phyloP scores from a whole-genome alignment of 2,329 filamentous ascomycete species.

The Monosporascus ibericus region DNA sequence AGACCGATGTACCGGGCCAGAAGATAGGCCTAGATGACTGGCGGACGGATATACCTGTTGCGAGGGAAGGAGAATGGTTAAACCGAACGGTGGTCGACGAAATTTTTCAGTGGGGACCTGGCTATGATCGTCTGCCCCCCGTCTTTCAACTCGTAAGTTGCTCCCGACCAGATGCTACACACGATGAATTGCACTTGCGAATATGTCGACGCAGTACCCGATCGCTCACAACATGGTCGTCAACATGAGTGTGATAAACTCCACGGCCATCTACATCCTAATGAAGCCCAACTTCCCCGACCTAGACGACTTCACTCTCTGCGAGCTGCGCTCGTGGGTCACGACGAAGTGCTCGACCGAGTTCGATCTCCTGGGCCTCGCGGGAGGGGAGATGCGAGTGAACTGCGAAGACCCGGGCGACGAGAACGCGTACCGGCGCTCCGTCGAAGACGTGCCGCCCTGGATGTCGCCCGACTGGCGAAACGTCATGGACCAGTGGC shows the following conservation, averaged over 20 bases:
- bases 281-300: constrained; percentile 34
- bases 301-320: constrained; percentile 55
- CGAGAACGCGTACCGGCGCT: constrained; percentile 46
- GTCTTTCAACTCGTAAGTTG: constrained; percentile 41
- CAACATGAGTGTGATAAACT: constrained; percentile 39
- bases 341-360: constrained; percentile 62
- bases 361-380: constrained; percentile 49
- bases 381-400: constrained; percentile 53
- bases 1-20: constrained; percentile 30
- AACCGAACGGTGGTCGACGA: constrained; percentile 60
- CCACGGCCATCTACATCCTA: constrained; percentile 61
- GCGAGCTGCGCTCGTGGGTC: constrained; percentile 57
- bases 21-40: constrained; percentile 29
- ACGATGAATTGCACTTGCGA: not conserved
- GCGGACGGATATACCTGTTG: constrained; percentile 30
- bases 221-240: constrained; percentile 59
- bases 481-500: constrained; percentile 49
- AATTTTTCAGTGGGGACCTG: constrained; percentile 60
- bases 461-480: constrained; percentile 44
- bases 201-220: constrained; percentile 38
- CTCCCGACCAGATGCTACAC: constrained; percentile 24
- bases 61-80: constrained; percentile 32
- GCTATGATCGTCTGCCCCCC: constrained; percentile 46
- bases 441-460: constrained; percentile 26
- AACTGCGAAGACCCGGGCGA: constrained; percentile 55